Evolutionary conservation across 768 basidiomycete genomes (phyloP), one percentile per base, ranked within the genome.

Genomic region (Lentinula raphanica): DNA sequence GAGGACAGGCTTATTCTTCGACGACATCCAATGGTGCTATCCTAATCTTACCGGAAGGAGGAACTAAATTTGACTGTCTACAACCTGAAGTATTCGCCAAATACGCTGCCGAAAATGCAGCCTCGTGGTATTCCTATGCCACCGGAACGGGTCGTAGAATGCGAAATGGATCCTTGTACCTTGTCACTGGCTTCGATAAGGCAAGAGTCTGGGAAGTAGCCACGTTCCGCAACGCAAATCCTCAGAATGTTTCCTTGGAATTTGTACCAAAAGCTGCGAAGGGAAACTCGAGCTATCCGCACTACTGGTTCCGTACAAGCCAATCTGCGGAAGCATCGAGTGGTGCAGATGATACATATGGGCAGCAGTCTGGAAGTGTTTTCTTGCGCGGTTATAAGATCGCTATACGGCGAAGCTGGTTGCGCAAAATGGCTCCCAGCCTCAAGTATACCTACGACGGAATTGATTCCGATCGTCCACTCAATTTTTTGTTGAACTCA

Each of bases 341-440:
- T 38, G 36, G 19, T n/a, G 32, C 36, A 19, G 51, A 54, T 27
- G 36, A 54, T 39, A 8, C 2, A 4, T 38, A 25, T 27, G 32
- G 19, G 25, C 12, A 25, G 8, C 32, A 40, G 23, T 54, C 51
- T 8, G 36, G 39, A 36, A 38, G 51, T 40, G 51, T 54, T 4
- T 54, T 54, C 39, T 35, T 54, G 35, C 51, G 32, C 4, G 51
- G 51, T 11, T 54, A 38, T 19, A 54, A 39, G 51, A 54, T 54
- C 9, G 51, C 51, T 11, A 39, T 54, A n/a, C 40, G 4, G n/a
- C 1, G n/a, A 21, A n/a, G 17, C 12, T 7, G 15, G 17, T 21
- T 42, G 6, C 21, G 15, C n/a, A 7, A 21, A 42, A 42, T 6
- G 40, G 21, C 13, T n/a, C 6, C 2, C 8, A n/a, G n/a, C 7